Conservation (phyloP, 2,329 filamentous ascomycete genomes). For the Pestalotiopsis sp. region DNA sequence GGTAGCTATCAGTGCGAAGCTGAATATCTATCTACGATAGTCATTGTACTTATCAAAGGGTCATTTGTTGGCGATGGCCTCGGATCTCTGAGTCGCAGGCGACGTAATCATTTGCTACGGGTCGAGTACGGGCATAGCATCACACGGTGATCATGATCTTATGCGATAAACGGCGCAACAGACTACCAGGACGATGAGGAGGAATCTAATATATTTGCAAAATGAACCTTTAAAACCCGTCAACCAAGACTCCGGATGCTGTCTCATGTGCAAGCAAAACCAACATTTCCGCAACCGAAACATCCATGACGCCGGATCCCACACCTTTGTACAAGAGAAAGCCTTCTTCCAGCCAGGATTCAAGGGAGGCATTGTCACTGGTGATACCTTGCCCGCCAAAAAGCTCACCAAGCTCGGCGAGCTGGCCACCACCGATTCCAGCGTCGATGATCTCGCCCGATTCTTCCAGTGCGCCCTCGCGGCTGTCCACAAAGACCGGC, state of each 20-base stretch:
- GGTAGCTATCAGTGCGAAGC: not conserved
- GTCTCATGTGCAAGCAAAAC: conserved; percentile 28
- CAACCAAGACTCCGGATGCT: not conserved
- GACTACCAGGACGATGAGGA: not conserved
- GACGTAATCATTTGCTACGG: not conserved
- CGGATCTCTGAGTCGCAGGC: not conserved
- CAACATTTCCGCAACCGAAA: conserved; percentile 31
- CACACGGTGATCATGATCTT: not conserved
- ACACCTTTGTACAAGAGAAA: conserved; percentile 22
- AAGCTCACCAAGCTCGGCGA: conserved; percentile 63
- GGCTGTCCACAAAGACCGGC: conserved; percentile 53
- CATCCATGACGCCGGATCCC: conserved; percentile 34
- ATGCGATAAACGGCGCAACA: not conserved
- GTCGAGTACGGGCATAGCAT: not conserved
- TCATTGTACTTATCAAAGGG: not conserved
- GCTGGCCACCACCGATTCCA: conserved; percentile 54
- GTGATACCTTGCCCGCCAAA: not conserved
- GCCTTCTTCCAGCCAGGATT: not conserved
- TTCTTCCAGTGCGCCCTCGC: conserved; percentile 63
- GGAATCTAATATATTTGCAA: not conserved
- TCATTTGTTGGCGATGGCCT: not conserved
- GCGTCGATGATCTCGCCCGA: conserved; percentile 70
- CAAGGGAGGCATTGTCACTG: conserved; percentile 26
- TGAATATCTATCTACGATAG: not conserved
- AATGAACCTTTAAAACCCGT: not conserved